Conservation (phyloP, 2,329 filamentous ascomycete genomes). For the Scedosporium apiospermum region DNA sequence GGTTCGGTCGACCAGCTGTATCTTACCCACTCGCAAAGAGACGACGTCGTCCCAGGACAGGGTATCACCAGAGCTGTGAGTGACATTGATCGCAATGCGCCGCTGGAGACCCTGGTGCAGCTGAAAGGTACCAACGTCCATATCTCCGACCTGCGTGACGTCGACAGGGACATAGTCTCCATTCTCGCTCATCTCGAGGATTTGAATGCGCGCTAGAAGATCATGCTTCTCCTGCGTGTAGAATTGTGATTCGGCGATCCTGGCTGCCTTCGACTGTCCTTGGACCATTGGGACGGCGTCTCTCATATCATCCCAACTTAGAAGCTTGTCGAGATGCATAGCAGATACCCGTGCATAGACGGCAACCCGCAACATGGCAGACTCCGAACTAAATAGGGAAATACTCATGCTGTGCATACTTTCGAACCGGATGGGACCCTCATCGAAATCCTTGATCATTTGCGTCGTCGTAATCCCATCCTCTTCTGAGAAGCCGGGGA, state of each 20-base stretch:
- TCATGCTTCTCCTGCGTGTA: constrained; percentile 91
- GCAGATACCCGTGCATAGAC: constrained; percentile 85
- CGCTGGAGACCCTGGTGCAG: constrained; percentile 91
- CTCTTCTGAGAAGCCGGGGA: constrained; percentile 81
- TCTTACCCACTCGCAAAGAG: constrained; percentile 65
- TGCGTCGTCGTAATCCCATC: constrained; percentile 91
- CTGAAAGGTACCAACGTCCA: constrained; percentile 87
- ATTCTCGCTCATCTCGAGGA: constrained; percentile 83
- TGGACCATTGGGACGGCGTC: constrained; percentile 58
- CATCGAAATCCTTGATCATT: constrained; percentile 89
- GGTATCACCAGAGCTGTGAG: constrained; percentile 79
- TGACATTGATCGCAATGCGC: constrained; percentile 78
- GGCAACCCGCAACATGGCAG: constrained; percentile 72
- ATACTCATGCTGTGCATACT: constrained; percentile 98
- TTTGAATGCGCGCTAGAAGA: constrained; percentile 76
- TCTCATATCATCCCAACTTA: constrained; percentile 98
- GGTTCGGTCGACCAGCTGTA: constrained; percentile 74
- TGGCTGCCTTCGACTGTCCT: constrained; percentile 45
- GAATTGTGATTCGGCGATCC: constrained; percentile 86
- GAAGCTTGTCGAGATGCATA: constrained; percentile 92
- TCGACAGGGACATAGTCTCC: constrained; percentile 90
- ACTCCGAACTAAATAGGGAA: constrained; percentile 56
- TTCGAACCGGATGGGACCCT: constrained; percentile 85
- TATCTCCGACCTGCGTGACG: constrained; percentile 73
- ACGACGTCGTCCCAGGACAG: constrained; percentile 82